Evolutionary conservation across 2,329 filamentous ascomycete species (phyloP), one percentile per base, ranked within the genome.

Genomic region (Byssothecium circinans): DNA sequence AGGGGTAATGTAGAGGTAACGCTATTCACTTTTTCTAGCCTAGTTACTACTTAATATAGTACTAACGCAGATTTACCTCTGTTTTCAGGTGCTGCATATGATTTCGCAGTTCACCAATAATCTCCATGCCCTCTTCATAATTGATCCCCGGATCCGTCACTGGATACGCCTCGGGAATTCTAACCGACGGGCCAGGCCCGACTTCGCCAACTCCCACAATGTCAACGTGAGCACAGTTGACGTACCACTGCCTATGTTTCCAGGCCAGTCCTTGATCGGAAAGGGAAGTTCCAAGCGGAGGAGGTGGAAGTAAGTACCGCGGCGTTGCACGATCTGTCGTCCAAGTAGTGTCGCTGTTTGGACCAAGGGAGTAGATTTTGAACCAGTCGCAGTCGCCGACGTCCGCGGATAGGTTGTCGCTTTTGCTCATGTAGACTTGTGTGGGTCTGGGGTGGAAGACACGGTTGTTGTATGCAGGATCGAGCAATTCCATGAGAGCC

Each of bases 361-460:
- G 25, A 30, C 12, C 23, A 12, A 10, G 39, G 14, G 42, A 49
- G 25, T 40, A 49, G 14, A 52, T 52, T 23, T 48, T 52, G 27
- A 52, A 52, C 49, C 49, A 52, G 29, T 52, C 45, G 18, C 49
- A 45, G 17, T 45, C 32, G 7, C 49, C 49, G 4, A 17, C 40
- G 25, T 52, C 41, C 2, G 19, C 32, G 7, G 47, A n/a, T 7
- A 48, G n/a, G 17, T 52, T 45, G 2, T 36, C 41, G 10, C 18
- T 39, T n/a, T 41, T 41, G 25, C 39, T 40, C 41, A 48, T 44
- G 25, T 45, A 52, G 23, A 42, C 49, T 20, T 52, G 45, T 4
- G 38, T 45, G 4, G 49, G 49, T 15, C 49, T 45, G 29, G 45
- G n/a, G n/a, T n/a, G 44, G n/a, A 45, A 48, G 12, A 48, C 41